Evolutionary conservation across 805 yeast genomes (phyloP).

Genomic region (Diddensiella santjacobensis): DNA sequence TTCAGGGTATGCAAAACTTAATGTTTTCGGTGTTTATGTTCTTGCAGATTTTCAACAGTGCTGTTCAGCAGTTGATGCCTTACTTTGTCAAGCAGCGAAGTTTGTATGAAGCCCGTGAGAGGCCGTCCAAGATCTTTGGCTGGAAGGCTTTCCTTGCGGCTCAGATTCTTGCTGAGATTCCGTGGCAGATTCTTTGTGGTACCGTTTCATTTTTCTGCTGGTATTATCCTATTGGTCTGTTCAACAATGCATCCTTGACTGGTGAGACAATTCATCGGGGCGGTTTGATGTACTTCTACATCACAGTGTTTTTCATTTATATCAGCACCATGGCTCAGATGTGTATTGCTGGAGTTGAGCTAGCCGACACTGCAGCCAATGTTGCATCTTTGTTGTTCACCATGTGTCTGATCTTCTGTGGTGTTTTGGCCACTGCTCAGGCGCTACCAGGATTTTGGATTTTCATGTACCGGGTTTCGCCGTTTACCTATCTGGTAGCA

Average conservation of each 20-base stretch:
- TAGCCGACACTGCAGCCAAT: constrained; percentile 62
- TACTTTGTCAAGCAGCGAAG: constrained; percentile 56
- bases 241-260: constrained; percentile 53
- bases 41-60: constrained; percentile 48
- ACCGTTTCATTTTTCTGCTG: constrained; percentile 55
- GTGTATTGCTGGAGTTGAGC: constrained; percentile 53
- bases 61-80: constrained; percentile 62
- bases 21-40: constrained; percentile 75
- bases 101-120: constrained; percentile 67
- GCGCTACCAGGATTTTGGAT: constrained; percentile 70
- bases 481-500: constrained; percentile 61
- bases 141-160: constrained; percentile 63
- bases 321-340: constrained; percentile 34
- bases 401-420: constrained; percentile 67
- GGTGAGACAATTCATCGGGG: constrained; percentile 42
- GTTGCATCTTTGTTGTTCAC: constrained; percentile 55
- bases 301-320: constrained; percentile 45
- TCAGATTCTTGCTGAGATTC: constrained; percentile 63
- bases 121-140: constrained; percentile 66
- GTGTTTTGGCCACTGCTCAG: constrained; percentile 59
- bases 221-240: constrained; percentile 71
- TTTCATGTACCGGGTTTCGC: constrained; percentile 72
- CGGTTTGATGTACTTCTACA: constrained; percentile 36
- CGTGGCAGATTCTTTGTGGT: constrained; percentile 59
- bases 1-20: constrained; percentile 76